phyloP scores from a whole-genome alignment of 2,329 filamentous ascomycete species.

The Fusarium duplospermum region DNA sequence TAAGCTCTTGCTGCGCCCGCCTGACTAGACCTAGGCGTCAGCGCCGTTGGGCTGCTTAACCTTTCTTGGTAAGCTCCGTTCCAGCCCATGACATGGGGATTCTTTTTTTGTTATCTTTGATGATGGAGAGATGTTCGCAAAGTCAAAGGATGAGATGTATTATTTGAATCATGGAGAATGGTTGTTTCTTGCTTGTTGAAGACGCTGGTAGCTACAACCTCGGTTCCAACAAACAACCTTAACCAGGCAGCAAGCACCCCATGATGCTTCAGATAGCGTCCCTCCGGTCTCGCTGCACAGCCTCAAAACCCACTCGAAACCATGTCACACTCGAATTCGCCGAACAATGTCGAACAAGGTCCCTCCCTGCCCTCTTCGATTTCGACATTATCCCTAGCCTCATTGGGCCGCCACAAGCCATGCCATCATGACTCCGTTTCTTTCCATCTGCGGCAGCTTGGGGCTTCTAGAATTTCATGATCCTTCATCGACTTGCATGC shows the following conservation, averaged over 20 bases:
- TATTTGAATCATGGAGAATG: background rate
- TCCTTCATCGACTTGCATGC: background rate
- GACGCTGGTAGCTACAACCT: background rate
- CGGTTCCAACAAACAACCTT: no score
- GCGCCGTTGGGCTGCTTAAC: constrained; percentile 6
- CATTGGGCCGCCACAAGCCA: background rate
- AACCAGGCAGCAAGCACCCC: background rate
- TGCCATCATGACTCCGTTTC: background rate
- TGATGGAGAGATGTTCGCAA: background rate
- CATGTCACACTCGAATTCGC: background rate
- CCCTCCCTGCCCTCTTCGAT: background rate
- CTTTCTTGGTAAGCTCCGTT: constrained; percentile 8
- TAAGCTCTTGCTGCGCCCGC: constrained; percentile 45
- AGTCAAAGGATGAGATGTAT: background rate
- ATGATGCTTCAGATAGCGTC: background rate
- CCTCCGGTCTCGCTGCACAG: constrained; percentile 3
- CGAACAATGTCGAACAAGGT: background rate
- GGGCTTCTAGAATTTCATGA: constrained; percentile 1
- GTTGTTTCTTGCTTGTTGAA: background rate
- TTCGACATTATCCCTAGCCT: background rate
- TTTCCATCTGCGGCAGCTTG: background rate
- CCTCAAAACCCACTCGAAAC: background rate
- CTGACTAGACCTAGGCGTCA: constrained; percentile 9
- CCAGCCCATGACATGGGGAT: background rate
- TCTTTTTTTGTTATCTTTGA: background rate